These are phyloP conservation scores for Claviceps lovelessii DNA, from an alignment of 2,329 filamentous ascomycete species.

Conservation along the genomic window DNA sequence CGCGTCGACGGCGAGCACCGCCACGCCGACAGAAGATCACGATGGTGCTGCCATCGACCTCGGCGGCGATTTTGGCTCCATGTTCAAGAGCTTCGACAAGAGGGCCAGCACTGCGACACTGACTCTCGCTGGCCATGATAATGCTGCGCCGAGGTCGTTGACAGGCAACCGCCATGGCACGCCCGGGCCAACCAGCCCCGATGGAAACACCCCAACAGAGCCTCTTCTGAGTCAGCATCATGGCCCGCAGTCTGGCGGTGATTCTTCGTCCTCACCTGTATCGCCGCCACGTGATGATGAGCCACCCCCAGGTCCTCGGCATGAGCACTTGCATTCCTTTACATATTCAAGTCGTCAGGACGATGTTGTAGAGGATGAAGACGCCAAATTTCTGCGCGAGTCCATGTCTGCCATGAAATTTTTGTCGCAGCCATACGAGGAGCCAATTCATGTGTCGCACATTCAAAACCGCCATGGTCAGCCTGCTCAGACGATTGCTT, in stretches of 20 bases:
- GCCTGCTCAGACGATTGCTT: conserved; percentile 14
- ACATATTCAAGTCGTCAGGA: conserved; percentile 20
- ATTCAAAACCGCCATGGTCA: conserved; percentile 18
- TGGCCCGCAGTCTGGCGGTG: conserved; percentile 32
- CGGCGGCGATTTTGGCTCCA: conserved; percentile 43
- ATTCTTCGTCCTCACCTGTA: neutral
- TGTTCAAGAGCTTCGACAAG: conserved; percentile 43
- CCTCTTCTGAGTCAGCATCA: conserved; percentile 33
- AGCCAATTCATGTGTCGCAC: conserved; percentile 16
- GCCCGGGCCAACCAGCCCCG: conserved; percentile 35
- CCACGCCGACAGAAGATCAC: conserved; percentile 35
- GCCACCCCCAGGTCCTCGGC: conserved; percentile 21
- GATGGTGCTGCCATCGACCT: conserved; percentile 33
- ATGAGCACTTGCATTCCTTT: conserved; percentile 16
- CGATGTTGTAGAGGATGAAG: conserved; percentile 35
- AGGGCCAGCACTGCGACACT: conserved; percentile 35
- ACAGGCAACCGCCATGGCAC: conserved; percentile 28
- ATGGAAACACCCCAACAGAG: conserved; percentile 30
- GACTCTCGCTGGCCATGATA: conserved; percentile 27
- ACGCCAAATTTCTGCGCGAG: conserved; percentile 37
- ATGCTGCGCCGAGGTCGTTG: conserved; percentile 28
- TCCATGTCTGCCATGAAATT: conserved; percentile 36
- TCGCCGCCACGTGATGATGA: neutral
- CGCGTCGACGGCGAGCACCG: conserved; percentile 37
- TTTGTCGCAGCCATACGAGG: conserved; percentile 18